Evolutionary conservation across 495 filamentous ascomycete species (phyloP), one percentile per base, ranked within the genome.

Genomic region (Penicillium riverlandense): DNA sequence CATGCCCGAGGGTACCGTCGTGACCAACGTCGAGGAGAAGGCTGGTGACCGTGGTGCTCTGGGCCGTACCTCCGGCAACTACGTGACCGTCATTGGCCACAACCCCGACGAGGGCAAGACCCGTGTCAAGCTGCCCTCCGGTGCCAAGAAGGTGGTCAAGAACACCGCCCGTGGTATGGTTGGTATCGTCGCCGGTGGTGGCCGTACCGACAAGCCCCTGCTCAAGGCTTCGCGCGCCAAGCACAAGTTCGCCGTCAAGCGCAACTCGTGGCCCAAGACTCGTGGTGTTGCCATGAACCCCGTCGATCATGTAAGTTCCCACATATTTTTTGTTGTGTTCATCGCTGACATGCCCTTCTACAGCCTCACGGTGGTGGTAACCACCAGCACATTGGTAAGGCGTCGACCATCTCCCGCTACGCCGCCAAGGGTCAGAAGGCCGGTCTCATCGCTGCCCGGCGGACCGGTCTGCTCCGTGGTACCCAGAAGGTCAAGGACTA

Each of bases 281-380:
- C 90, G 92, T 89, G 92, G 92, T 94, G 92, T 99, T 80, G 92
- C 92, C 71, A 99, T 99, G 92, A 99, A 99, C 77, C 92, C 92
- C 54, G 92, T 98, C 58, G 92, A 98, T 77, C 92, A 97, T 85
- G 80, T 84, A 80, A 74, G 80, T 44, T 50, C 43, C 35, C 0
- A 38, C 32, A 44, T 33, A 47, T 6, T 6, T 16, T 2, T 36
- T 22, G 22, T 22, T 22, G 22, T 22, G 22, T 22, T 22, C 22
- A 22, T 48, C 37, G 50, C 62, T 74, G 50, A 77, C 56, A 44
- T 42, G 48, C 43, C 35, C 53, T 44, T 56, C 38, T 65, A 61
- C 48, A 83, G 79, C 92, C 92, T 77, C 92, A 98, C 87, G 92
- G 92, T 86, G 86, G 86, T 91, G 92, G 92, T 95, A 99, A 99